Evolutionary conservation across 1,284 basidiomycete species (phyloP).

Genomic region (Cystobasidium sp.): DNA sequence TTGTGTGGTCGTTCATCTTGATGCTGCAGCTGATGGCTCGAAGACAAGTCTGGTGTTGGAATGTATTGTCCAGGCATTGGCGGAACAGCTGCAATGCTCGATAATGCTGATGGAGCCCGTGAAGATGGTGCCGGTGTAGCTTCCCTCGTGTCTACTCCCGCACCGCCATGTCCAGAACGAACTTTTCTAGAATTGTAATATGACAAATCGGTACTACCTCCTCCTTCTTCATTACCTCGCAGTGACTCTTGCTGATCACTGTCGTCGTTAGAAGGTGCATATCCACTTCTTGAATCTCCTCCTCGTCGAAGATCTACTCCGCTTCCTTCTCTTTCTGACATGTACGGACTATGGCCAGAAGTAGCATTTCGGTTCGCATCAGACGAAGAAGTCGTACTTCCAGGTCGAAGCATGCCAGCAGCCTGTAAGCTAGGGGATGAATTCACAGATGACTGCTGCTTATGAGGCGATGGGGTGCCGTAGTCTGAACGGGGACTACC

Average conservation of each 20-base stretch:
- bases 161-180: neutral
- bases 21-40: neutral
- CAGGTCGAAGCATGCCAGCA: constrained; percentile 13
- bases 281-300: neutral
- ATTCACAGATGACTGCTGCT: constrained; percentile 3
- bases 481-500: neutral
- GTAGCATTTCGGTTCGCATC: neutral
- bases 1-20: neutral
- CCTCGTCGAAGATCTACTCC: neutral
- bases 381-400: constrained; percentile 16
- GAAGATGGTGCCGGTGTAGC: constrained; percentile 5
- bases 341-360: constrained; percentile 8
- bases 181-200: constrained; percentile 19
- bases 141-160: neutral
- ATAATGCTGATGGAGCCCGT: constrained; percentile 3
- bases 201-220: neutral
- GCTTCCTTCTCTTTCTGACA: constrained; percentile 11
- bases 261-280: neutral
- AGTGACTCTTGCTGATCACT: constrained; percentile 2
- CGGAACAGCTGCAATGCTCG: neutral
- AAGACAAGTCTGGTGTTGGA: constrained; percentile 1
- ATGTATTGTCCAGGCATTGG: constrained; percentile 14
- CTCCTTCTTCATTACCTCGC: neutral
- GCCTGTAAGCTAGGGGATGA: neutral
- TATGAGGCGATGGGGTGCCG: neutral